Evolutionary conservation across 75 land plant genomes (phyloP), one percentile per base, ranked within the genome.

Genomic region (Selaginella tamariscina): DNA sequence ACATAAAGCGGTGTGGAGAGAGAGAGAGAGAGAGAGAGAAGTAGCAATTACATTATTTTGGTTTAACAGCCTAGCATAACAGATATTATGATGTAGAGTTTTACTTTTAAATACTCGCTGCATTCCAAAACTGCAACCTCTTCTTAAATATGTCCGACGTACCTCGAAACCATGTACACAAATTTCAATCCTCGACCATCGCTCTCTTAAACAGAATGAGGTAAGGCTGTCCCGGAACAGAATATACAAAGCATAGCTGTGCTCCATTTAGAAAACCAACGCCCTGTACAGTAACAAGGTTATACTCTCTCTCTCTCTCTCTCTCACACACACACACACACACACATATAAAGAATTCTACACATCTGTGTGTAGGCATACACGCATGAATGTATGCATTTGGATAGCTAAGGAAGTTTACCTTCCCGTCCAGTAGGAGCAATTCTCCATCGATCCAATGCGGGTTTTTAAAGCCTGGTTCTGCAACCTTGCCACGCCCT

Each of bases 231-330:
- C 82, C 88, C 23, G 98, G 86, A 9, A 85, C 78, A n/a, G 85
- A 70, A 62, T 91, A 94, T 1, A 94, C 83, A 71, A 94, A 94
- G 28, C 98, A 95, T 27, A 94, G 88, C 64, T 85, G 82, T 60
- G 96, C 85, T 13, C 98, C 98, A 69, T 79, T 79, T 70, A 72
- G 30, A 54, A 64, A 76, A 22, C 86, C 85, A 26, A 82, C 56
- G 13, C 86, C 91, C 91, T 89, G 77, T 22, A 59, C 39, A 28
- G n/a, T 2, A 65, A 39, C 49, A 15, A 39, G 11, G 15, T 39
- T 5, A 39, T 5, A 39, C 49, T n/a, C n/a, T n/a, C n/a, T n/a
- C n/a, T n/a, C n/a, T n/a, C n/a, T n/a, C n/a, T n/a, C n/a, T n/a
- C n/a, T n/a, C n/a, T n/a, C n/a, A n/a, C n/a, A n/a, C n/a, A n/a